Base-by-base conservation (phyloP, 768 basidiomycete species). In the Russula foetens region DNA sequence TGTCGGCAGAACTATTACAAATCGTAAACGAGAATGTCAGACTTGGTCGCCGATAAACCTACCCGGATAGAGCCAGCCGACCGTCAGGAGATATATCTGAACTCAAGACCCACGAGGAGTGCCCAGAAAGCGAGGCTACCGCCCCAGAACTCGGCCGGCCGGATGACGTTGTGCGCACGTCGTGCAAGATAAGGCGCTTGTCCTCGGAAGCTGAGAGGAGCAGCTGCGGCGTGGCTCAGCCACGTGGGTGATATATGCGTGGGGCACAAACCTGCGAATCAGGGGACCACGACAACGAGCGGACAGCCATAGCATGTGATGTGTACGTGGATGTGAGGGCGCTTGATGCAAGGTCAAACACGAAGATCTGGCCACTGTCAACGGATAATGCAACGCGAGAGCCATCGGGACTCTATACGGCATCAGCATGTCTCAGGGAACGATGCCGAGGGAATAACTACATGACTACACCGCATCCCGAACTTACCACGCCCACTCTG, bases 161-260 rank as follows among this genome's bases (percentile, higher is more conserved):
- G 5, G 82, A 77, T 6, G 80, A 67, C 1, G 85, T 76, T n/a
- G 81, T 77, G 57, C 94, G 85, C 17, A 94, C 89, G 69, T 98
- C 94, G 71, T 96, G 92, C 50, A 96, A 73, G 55, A 92, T 85
- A 60, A 98, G 85, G 19, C 90, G 84, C 71, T 92, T 92, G 73
- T 96, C 94, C 71, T 98, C 94, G 3, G 92, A 95, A 2, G 88
- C 94, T 45, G 91, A 93, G 53, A 94, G 76, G 3, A 98, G 79
- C 54, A 92, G 79, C 93, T 97, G 47, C 4, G 39, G 12, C 28
- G 8, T 4, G 26, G 9, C 28, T 57, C 43, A 56, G 52, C 44
- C 33, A 52, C 33, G 19, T 33, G 45, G 9, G 21, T 33, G 17
- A 31, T 17, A 28, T 28, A 2, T 54, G 19, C 39, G 17, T 67